Evolutionary conservation across 2,329 filamentous ascomycete genomes (phyloP), one percentile per base, ranked within the genome.

Genomic region (Pyrenochaeta sp.): DNA sequence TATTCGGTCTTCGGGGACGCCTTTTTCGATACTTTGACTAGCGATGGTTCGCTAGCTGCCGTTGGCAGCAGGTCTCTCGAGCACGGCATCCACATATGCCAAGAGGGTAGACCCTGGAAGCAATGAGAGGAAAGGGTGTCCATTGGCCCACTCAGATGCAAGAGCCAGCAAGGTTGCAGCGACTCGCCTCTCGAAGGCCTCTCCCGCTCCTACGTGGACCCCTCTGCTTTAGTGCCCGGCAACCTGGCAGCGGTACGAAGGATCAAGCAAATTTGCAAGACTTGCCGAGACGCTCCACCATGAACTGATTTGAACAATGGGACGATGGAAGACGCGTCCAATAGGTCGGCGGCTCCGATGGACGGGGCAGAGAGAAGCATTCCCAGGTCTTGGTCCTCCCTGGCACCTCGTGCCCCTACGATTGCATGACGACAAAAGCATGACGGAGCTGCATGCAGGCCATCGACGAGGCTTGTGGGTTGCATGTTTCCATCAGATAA

Each of bases 401-500:
- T 7, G 25, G 40, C 8, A 25, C 40, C 40, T n/a, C 30, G 34
- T 43, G 45, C 34, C 54, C 36, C 27, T 45, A 50, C 54, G 46
- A 49, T 39, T 32, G 30, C 47, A 49, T 50, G 47, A 54, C 42
- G 44, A 43, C 8, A 47, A 48, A 36, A 24, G 44, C 37, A 43
- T 40, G 25, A 52, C 39, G 13, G 15, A 12, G 43, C 4, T 15
- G 25, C 42, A 43, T 56, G 36, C 46, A 24, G 6, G 46, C 28
- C 44, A 46, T 42, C 27, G 50, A 28, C 43, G 51, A 48, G 44
- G 34, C 53, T 54, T 30, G 51, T 27, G 10, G 2, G 19, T 28
- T 9, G 28, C 15, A 12, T 8, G 53, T 67, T 66, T 64, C 48
- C 58, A 70, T 68, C 67, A 63, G 67, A 70, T 70, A 66, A 69